Base-by-base conservation (phyloP, 2,329 filamentous ascomycete genomes). In the Cordyceps javanica region DNA sequence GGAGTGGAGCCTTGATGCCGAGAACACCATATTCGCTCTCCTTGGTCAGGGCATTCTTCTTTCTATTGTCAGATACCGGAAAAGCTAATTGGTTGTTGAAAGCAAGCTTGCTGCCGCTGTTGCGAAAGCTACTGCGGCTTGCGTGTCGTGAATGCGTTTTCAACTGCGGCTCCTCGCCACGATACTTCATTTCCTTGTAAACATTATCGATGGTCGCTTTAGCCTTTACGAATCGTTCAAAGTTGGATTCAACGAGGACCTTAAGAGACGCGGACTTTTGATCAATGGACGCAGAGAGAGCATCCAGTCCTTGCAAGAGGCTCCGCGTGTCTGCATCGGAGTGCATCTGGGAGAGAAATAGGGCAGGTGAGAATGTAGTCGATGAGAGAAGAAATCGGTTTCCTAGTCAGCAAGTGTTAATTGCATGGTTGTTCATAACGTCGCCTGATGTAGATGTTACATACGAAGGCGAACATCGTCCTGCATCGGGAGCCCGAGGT, bases 131-230 rank as follows among this genome's bases (percentile, higher is more conserved):
- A 60, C 78, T 82, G 65, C 85, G 83, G 70, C 89, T 91, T 25
- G 84, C 75, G 63, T 87, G 85, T 23, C 88, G 80, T 21, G 83
- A 87, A 67, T 90, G 87, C 19, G 73, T 70, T 39, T 76, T 70
- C 55, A 73, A 57, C 26, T 75, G 71, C 8, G 73, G 67, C 48
- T 87, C 83, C 23, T 70, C 75, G 11, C 85, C 85, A 48, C 82
- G 79, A 63, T 77, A 92, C 79, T 83, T 96, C 94, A 99, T 99
- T 72, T 99, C 94, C 61, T 87, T 95, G 74, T 99, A 99, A 54
- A 99, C 94, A 73, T 96, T 96, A 75, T 99, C 94, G 67, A 99
- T 97, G 8, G 93, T 97, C 19, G 93, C 90, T 72, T 99, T 99
- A 44, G 94, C 94, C 62, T 91, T 88, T 57, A 99, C 94, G 75